Evolutionary conservation across 2,329 filamentous ascomycete genomes (phyloP).

Genomic region (Exophiala aquamarina): DNA sequence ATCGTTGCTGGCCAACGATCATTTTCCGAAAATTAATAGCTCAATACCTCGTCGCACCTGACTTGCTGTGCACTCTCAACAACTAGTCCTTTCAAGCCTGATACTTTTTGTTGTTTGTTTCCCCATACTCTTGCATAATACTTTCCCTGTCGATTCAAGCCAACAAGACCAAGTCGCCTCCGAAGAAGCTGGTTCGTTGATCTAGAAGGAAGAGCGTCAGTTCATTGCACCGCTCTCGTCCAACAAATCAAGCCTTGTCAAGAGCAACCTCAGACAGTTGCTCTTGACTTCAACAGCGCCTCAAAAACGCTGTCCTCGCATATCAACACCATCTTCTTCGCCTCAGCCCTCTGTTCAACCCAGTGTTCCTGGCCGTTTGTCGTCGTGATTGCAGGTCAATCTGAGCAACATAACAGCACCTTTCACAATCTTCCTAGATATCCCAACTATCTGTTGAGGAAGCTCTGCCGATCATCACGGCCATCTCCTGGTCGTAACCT

Average conservation of each 20-base stretch:
- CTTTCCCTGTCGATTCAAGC: too few species aligned
- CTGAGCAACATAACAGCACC: slow-evolving; percentile 18
- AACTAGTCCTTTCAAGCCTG: slow-evolving; percentile 12
- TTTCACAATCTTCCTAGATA: slow-evolving; percentile 25
- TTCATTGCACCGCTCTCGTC: too few species aligned
- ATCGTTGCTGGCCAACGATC: slow-evolving; percentile 28
- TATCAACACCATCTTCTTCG: slow-evolving; percentile 10
- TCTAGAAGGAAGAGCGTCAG: too few species aligned
- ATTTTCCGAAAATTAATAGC: slow-evolving; percentile 23
- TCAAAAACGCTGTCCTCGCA: too few species aligned
- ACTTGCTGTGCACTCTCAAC: slow-evolving; percentile 23
- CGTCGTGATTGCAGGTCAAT: slow-evolving; percentile 28
- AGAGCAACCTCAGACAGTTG: too few species aligned
- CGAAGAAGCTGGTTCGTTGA: too few species aligned
- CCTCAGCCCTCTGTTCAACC: slow-evolving; percentile 1
- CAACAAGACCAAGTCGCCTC: too few species aligned
- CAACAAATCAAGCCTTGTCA: too few species aligned
- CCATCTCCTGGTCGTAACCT: slow-evolving; percentile 1
- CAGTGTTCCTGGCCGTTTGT: background rate
- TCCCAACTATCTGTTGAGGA: slow-evolving; percentile 22
- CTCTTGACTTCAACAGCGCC: too few species aligned
- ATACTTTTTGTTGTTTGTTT: slow-evolving; percentile 12
- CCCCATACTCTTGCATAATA: slow-evolving; percentile 2
- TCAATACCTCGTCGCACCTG: slow-evolving; percentile 16
- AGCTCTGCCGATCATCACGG: slow-evolving; percentile 20